Percentiles rank a stretch among this genome's conserved stretches.
Evolutionary conservation across 2,329 filamentous ascomycete species (phyloP).

Genomic region (Orbilia quercus): DNA sequence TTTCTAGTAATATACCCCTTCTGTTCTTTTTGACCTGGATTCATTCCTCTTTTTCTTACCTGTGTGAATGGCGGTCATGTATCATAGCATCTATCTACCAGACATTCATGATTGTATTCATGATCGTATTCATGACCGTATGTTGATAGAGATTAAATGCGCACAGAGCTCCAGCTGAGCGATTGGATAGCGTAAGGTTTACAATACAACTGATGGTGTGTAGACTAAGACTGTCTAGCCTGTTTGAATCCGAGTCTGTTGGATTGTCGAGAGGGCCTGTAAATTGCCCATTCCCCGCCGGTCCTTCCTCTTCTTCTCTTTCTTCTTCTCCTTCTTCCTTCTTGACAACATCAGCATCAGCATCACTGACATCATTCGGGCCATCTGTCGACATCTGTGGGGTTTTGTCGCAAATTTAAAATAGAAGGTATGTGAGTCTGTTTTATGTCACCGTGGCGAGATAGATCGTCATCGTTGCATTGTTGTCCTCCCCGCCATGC

Average conservation of each 20-base stretch:
- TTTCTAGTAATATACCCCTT: constrained; percentile 48
- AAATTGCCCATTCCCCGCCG: constrained; percentile 22
- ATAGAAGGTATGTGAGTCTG: not conserved
- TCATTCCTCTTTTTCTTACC: constrained; percentile 8
- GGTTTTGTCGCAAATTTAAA: constrained; percentile 31
- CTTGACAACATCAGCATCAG: constrained; percentile 12
- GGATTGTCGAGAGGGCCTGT: constrained; percentile 12
- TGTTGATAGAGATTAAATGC: not conserved
- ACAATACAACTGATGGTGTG: no score
- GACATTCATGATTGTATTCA: not conserved
- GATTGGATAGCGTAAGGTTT: no score
- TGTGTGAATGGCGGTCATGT: constrained; percentile 26
- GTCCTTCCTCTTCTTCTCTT: not conserved
- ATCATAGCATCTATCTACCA: constrained; percentile 34
- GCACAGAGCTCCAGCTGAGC: not conserved
- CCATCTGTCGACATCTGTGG: constrained; percentile 14
- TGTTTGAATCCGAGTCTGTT: no score
- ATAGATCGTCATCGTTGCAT: no score
- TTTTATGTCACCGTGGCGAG: no score
- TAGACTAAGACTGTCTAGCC: no score
- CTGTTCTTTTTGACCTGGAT: constrained; percentile 20
- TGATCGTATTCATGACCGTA: no score
- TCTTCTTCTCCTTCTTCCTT: constrained; percentile 5
- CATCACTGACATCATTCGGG: constrained; percentile 3
- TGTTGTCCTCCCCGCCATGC: constrained; percentile 24